Evolutionary conservation across 2,329 filamentous ascomycete genomes (phyloP).

Genomic region (Botrytis fabae): DNA sequence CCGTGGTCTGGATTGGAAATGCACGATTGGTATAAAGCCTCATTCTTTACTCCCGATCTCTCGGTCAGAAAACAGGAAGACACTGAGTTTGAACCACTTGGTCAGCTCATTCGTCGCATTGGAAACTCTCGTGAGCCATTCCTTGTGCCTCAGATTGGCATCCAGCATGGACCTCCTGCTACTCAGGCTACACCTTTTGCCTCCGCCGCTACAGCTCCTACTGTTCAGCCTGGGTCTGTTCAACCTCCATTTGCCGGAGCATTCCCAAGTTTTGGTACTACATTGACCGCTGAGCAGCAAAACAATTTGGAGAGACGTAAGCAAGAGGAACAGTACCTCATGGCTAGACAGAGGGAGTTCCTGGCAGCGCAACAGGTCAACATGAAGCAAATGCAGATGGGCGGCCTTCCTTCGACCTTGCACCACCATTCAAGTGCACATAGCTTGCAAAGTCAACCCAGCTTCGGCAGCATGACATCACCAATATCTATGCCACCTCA

Average conservation of each 20-base stretch:
- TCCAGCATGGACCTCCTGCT: conserved; percentile 78
- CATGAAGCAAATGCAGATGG: conserved; percentile 69
- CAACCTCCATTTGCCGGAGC: conserved; percentile 89
- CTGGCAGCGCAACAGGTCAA: conserved; percentile 83
- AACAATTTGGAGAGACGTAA: conserved; percentile 95
- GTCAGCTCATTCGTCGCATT: conserved; percentile 91
- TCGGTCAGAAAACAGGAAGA: conserved; percentile 96
- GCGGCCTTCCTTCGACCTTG: conserved; percentile 54
- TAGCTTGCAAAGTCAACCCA: conserved; percentile 94
- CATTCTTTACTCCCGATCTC: conserved; percentile 93
- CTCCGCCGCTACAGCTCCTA: conserved; percentile 43
- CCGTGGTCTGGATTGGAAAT: conserved; percentile 97
- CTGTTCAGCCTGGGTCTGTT: conserved; percentile 60
- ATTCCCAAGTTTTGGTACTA: conserved; percentile 95
- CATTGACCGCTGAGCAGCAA: conserved; percentile 94
- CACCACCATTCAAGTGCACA: conserved; percentile 95
- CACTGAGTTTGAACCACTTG: conserved; percentile 88
- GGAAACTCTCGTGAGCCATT: conserved; percentile 98
- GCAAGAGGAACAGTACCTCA: conserved; percentile 95
- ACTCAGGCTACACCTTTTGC: conserved; percentile 44
- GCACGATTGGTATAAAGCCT: conserved; percentile 99
- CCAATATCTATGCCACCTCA: conserved; percentile 62
- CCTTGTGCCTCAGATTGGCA: conserved; percentile 93
- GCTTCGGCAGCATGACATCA: conserved; percentile 92
- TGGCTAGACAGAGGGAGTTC: conserved; percentile 94